Evolutionary conservation across 176 grass and related monocot genomes (phyloP).

Genomic region (Typha latifolia): DNA sequence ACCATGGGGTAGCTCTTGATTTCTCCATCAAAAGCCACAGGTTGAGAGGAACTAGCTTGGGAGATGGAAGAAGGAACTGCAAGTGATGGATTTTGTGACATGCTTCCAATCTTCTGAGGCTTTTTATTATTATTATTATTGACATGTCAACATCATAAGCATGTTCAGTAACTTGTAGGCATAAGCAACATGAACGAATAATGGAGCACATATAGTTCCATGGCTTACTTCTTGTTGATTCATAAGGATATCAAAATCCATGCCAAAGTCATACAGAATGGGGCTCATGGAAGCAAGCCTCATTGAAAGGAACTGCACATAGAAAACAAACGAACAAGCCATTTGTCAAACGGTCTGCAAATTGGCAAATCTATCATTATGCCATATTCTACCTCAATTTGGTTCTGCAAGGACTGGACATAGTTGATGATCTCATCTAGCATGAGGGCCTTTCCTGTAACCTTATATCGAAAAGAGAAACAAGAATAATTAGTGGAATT

Average conservation of each 20-base stretch:
- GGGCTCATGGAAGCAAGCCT: slow-evolving; percentile 74
- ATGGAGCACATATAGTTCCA: not conserved
- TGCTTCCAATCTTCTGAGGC: slow-evolving; percentile 50
- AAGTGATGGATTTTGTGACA: slow-evolving; percentile 30
- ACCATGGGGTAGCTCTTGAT: not conserved
- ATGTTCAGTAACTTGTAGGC: not conserved
- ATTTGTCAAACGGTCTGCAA: not conserved
- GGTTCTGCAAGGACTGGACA: slow-evolving; percentile 83
- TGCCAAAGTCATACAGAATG: slow-evolving; percentile 45
- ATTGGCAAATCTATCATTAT: too few species aligned
- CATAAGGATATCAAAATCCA: slow-evolving; percentile 38
- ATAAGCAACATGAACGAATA: not conserved
- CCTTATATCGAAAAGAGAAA: slow-evolving; percentile 14
- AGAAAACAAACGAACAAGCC: slow-evolving; percentile 8
- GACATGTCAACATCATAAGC: not conserved
- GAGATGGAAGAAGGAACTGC: slow-evolving; percentile 30
- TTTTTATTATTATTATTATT: not conserved
- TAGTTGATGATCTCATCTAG: slow-evolving; percentile 97
- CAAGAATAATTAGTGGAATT: not conserved
- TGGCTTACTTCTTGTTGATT: slow-evolving; percentile 40
- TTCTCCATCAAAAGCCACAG: not conserved
- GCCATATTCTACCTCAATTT: slow-evolving; percentile 62
- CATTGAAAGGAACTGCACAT: slow-evolving; percentile 86
- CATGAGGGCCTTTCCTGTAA: slow-evolving; percentile 71
- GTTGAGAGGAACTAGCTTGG: slow-evolving; percentile 31